These are phyloP conservation scores for Ensete glaucum DNA, from an alignment of 176 grass and related monocot species.

Conservation along the genomic window DNA sequence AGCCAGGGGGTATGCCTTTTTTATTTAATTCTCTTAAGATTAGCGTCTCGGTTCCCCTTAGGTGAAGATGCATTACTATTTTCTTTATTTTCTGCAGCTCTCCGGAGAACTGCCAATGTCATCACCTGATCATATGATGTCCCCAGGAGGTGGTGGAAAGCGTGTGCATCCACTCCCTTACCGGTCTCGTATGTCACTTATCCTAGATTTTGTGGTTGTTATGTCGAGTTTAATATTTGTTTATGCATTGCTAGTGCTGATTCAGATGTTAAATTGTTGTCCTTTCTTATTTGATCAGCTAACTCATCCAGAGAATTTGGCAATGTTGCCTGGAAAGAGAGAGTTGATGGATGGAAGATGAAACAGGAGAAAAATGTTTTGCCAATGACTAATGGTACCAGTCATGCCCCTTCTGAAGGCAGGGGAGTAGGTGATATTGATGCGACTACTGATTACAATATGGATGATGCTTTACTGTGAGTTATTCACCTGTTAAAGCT, in stretches of 20 bases:
- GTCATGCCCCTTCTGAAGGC: constrained; percentile 84
- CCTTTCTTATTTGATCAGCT: constrained; percentile 34
- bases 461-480: constrained; percentile 94
- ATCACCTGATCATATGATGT: constrained; percentile 91
- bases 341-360: constrained; percentile 99
- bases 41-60: constrained; percentile 7
- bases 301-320: constrained; percentile 92
- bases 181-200: constrained; percentile 47
- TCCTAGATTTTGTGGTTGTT: neutral
- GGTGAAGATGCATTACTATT: constrained; percentile 1
- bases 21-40: constrained; percentile 3
- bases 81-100: constrained; percentile 35
- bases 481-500: neutral
- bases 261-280: neutral
- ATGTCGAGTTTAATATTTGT: neutral
- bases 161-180: constrained; percentile 65
- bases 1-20: constrained; percentile 38
- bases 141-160: constrained; percentile 66
- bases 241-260: neutral
- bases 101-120: constrained; percentile 80
- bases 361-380: constrained; percentile 80
- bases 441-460: constrained; percentile 91
- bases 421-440: constrained; percentile 72
- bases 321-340: constrained; percentile 98
- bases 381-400: constrained; percentile 89